A percentile compares a stretch with the other conserved stretches of the same genome.
Evolutionary conservation across 2,329 filamentous ascomycete genomes (phyloP).

Genomic region (Aureobasidium sp.): DNA sequence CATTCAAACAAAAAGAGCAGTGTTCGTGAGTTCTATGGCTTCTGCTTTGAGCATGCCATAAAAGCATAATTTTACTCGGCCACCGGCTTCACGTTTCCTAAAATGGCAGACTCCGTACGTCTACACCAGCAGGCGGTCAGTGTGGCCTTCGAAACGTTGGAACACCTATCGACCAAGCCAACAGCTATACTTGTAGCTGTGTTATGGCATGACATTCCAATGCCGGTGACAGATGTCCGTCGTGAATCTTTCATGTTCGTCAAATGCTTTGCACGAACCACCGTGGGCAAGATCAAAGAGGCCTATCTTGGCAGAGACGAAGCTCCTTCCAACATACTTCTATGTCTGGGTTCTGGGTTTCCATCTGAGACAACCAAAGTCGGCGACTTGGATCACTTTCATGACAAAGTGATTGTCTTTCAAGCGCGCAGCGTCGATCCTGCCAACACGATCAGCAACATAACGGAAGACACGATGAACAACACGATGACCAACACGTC

Average conservation of each 20-base stretch:
- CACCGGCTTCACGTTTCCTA: not conserved
- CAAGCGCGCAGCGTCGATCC: not conserved
- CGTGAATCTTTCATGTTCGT: conserved; percentile 29
- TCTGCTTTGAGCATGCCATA: not conserved
- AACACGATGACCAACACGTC: no score
- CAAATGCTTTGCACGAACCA: conserved; percentile 24
- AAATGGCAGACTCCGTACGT: not conserved
- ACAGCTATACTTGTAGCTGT: conserved; percentile 28
- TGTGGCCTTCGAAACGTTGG: conserved; percentile 13
- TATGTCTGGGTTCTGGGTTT: not conserved
- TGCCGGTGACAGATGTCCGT: conserved; percentile 15
- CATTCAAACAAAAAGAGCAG: not conserved
- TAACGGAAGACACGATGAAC: no score
- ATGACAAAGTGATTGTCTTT: not conserved
- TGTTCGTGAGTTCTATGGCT: not conserved
- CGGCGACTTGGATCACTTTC: not conserved
- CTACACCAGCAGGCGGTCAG: not conserved
- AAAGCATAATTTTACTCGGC: not conserved
- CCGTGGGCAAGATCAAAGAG: conserved; percentile 18
- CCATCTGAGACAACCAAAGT: not conserved
- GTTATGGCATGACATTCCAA: conserved; percentile 16
- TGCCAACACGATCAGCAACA: not conserved
- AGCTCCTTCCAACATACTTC: not conserved
- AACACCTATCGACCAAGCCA: conserved; percentile 13
- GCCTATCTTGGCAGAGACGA: conserved; percentile 15